phyloP scores from a whole-genome alignment of 169 alveolate genomes.

The Eimeria necatrix region DNA sequence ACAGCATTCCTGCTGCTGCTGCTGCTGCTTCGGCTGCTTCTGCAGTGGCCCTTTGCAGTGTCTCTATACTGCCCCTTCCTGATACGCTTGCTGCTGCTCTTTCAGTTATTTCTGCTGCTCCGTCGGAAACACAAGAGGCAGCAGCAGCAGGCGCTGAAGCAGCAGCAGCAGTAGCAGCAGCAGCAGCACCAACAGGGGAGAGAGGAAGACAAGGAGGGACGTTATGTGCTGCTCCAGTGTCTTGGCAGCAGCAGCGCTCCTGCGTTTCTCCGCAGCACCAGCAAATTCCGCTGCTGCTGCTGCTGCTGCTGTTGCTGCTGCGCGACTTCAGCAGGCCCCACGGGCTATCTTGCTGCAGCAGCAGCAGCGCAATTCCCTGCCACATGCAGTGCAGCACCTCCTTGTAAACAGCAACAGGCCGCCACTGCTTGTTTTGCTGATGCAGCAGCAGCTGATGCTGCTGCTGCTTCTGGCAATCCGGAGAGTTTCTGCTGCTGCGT shows the following conservation, averaged over 20 bases:
- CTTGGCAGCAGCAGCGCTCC: slow-evolving; percentile 55
- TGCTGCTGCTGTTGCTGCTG: slow-evolving; percentile 35
- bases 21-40: neutral
- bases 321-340: neutral
- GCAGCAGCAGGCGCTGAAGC: neutral
- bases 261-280: slow-evolving; percentile 26
- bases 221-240: neutral
- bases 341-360: slow-evolving; percentile 48
- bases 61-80: neutral
- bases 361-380: slow-evolving; percentile 49
- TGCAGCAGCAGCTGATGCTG: neutral
- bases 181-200: neutral
- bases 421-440: neutral
- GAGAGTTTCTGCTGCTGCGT: neutral
- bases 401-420: neutral
- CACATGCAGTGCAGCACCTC: slow-evolving; percentile 43
- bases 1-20: slow-evolving; percentile 48
- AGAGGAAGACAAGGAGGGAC: neutral
- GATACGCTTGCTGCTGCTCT: neutral
- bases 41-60: neutral
- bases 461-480: neutral
- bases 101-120: neutral
- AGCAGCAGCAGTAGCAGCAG: slow-evolving; percentile 12
- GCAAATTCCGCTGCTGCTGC: slow-evolving; percentile 23
- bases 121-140: neutral